Percentiles rank a stretch among this genome's conserved stretches.
Evolutionary conservation across 495 filamentous ascomycete species (phyloP).

Genomic region (Aspergillus avenaceus): DNA sequence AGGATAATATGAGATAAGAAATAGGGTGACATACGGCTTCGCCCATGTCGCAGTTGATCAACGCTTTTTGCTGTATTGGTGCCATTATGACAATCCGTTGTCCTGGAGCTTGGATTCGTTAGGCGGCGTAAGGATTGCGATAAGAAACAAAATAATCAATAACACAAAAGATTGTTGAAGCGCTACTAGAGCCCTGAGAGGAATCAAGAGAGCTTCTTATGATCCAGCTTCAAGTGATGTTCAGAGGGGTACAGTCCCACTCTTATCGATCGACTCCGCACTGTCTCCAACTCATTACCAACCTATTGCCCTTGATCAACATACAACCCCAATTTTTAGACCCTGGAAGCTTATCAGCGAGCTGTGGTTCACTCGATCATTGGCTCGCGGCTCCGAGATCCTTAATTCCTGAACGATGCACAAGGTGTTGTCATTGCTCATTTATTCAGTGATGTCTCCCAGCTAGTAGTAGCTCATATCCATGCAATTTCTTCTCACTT

Average conservation of each 20-base stretch:
- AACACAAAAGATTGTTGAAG: neutral
- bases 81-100: conserved; percentile 22
- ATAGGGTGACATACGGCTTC: conserved; percentile 30
- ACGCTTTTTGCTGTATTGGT: conserved; percentile 43
- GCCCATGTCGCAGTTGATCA: conserved; percentile 51
- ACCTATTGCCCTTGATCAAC: neutral
- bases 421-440: neutral
- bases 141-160: neutral
- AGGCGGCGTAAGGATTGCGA: neutral
- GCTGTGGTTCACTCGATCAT: neutral
- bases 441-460: neutral
- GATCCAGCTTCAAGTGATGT: neutral
- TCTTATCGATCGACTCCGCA: conserved; percentile 3
- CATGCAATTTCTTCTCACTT: neutral
- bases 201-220: neutral
- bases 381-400: neutral
- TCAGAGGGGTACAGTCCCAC: conserved; percentile 2
- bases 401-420: no score
- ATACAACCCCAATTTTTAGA: neutral
- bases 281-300: conserved; percentile 4
- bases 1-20: no score
- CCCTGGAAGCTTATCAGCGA: neutral
- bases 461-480: conserved; percentile 23
- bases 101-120: neutral
- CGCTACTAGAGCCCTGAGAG: neutral